Conservation (phyloP, 2,329 filamentous ascomycete genomes). For the Zymoseptoria tritici region DNA sequence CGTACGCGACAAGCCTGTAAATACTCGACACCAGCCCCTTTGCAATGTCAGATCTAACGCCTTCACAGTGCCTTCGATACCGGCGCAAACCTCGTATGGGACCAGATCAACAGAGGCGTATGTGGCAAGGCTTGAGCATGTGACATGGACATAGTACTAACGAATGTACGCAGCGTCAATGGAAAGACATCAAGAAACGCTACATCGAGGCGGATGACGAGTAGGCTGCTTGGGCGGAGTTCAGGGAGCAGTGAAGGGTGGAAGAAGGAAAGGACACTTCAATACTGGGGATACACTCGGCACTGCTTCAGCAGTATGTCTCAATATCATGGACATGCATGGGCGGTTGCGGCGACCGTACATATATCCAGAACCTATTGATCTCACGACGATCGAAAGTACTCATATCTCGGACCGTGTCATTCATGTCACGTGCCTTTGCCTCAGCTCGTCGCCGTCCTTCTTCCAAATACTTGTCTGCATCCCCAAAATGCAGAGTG, state of each 20-base stretch:
- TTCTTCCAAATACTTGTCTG: neutral
- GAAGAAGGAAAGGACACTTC: neutral
- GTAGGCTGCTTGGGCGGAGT: slow-evolving; percentile 36
- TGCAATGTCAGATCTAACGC: slow-evolving; percentile 11
- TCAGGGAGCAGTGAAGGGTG: neutral
- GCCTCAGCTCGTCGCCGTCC: neutral
- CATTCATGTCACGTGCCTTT: neutral
- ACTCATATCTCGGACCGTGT: neutral
- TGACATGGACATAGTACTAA: slow-evolving; percentile 19
- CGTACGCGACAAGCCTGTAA: slow-evolving; percentile 93
- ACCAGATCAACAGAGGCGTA: slow-evolving; percentile 86
- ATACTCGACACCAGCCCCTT: slow-evolving; percentile 6
- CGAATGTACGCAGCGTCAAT: slow-evolving; percentile 72
- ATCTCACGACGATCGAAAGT: neutral
- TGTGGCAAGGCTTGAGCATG: slow-evolving; percentile 35
- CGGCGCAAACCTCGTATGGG: slow-evolving; percentile 79
- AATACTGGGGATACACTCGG: neutral
- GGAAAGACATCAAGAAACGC: slow-evolving; percentile 95
- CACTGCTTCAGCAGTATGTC: neutral
- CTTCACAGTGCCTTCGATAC: slow-evolving; percentile 69
- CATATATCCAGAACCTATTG: slow-evolving; percentile 6
- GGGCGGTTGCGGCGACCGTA: slow-evolving; percentile 1
- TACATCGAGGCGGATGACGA: slow-evolving; percentile 64
- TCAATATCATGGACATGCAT: neutral
- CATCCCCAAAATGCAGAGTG: neutral